These are phyloP conservation scores for Fusarium sp. DNA, from an alignment of 2,329 filamentous ascomycete genomes.

Conservation along the genomic window DNA sequence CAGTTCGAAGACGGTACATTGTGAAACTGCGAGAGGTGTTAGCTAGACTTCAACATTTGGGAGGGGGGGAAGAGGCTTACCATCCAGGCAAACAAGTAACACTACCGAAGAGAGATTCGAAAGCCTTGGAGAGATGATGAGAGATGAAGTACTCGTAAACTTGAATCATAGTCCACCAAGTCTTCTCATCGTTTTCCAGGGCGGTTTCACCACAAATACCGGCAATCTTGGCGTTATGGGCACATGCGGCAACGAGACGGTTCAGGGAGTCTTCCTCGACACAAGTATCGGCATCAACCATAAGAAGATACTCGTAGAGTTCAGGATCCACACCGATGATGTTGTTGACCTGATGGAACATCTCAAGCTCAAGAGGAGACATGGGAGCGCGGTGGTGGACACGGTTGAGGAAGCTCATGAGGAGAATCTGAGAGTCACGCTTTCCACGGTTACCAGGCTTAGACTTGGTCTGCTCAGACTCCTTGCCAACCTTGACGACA, in stretches of 20 bases:
- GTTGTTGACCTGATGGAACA: conserved; percentile 99
- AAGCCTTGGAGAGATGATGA: conserved; percentile 95
- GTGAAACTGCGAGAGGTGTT: conserved; percentile 77
- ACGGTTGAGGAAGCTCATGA: conserved; percentile 98
- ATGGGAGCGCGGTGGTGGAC: conserved; percentile 95
- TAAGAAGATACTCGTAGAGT: conserved; percentile 95
- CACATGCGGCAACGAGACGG: conserved; percentile 89
- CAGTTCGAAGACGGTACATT: conserved; percentile 97
- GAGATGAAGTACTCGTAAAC: conserved; percentile 99
- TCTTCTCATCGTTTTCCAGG: conserved; percentile 92
- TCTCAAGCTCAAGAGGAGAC: conserved; percentile 95
- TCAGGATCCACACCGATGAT: conserved; percentile 98
- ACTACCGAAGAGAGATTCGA: conserved; percentile 96
- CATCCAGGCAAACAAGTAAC: conserved; percentile 99
- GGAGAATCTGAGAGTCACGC: conserved; percentile 94
- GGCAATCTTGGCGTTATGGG: conserved; percentile 94
- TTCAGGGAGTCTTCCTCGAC: conserved; percentile 94
- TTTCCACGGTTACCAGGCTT: conserved; percentile 99
- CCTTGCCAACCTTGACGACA: conserved; percentile 96
- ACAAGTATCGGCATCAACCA: conserved; percentile 97
- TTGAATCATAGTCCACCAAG: conserved; percentile 99
- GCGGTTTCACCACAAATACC: conserved; percentile 98
- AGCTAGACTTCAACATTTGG: conserved; percentile 8
- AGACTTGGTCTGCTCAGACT: conserved; percentile 88
- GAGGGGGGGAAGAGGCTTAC: conserved; percentile 66